phyloP scores from a whole-genome alignment of 2,329 filamentous ascomycete genomes.

The Calonectria pseudoturangicola region DNA sequence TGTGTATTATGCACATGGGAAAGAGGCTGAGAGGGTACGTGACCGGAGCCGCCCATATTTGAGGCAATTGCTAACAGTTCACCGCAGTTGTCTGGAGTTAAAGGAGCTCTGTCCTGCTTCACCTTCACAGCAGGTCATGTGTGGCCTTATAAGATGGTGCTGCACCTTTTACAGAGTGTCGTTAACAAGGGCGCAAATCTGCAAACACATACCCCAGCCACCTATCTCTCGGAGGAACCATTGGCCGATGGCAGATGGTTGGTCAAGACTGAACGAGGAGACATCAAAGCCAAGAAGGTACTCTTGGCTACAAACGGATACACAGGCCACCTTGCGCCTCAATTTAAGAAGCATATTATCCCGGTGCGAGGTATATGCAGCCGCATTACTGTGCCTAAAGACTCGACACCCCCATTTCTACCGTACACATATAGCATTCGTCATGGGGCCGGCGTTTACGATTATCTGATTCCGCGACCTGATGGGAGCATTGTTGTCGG shows the following conservation, averaged over 20 bases:
- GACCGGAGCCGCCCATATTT: no score
- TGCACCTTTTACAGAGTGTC: slow-evolving; percentile 46
- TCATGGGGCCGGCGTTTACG: not conserved
- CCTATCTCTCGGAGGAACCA: slow-evolving; percentile 41
- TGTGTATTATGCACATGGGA: slow-evolving; percentile 8
- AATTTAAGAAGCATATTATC: slow-evolving; percentile 21
- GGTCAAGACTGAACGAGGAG: slow-evolving; percentile 1
- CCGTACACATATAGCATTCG: slow-evolving; percentile 16
- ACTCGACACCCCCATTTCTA: not conserved
- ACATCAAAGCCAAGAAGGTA: slow-evolving; percentile 3
- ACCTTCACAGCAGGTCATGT: slow-evolving; percentile 53
- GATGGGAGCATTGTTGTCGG: slow-evolving; percentile 30
- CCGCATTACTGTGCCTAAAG: slow-evolving; percentile 50
- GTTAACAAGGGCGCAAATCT: slow-evolving; percentile 51
- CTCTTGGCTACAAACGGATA: slow-evolving; percentile 25
- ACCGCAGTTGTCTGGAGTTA: slow-evolving; percentile 54
- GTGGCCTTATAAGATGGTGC: slow-evolving; percentile 57
- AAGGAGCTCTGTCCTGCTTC: slow-evolving; percentile 57
- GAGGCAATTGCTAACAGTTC: not conserved
- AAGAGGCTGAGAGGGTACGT: slow-evolving; percentile 33
- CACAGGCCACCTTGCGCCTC: not conserved
- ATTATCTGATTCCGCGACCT: slow-evolving; percentile 24
- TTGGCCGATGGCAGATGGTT: slow-evolving; percentile 29
- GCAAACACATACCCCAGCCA: slow-evolving; percentile 52
- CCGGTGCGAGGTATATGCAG: slow-evolving; percentile 38